phyloP scores from a whole-genome alignment of 306 rosid genomes.

The Crotalaria pallida region DNA sequence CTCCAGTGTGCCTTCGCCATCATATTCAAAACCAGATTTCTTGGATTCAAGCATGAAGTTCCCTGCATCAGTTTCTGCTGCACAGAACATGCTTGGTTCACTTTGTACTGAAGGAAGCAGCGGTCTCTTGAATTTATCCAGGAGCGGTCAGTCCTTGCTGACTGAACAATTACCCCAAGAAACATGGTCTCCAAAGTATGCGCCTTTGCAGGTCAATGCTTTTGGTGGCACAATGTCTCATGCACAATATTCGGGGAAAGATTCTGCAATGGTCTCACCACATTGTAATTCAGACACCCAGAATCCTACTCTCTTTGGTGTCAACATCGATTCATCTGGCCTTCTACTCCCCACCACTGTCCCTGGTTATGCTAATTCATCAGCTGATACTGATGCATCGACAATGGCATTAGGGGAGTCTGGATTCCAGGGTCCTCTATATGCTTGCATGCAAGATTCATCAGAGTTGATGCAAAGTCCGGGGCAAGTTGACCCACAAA shows the following conservation, averaged over 20 bases:
- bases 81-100: conserved; percentile 59
- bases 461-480: conserved; percentile 62
- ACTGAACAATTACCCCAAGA: conserved; percentile 68
- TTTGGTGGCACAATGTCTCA: conserved; percentile 53
- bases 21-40: conserved; percentile 61
- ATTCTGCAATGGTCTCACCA: conserved; percentile 47
- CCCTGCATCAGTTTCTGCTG: conserved; percentile 40
- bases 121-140: conserved; percentile 43
- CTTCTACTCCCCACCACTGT: conserved; percentile 69
- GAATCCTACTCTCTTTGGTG: conserved; percentile 71
- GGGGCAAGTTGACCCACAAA: conserved; percentile 70
- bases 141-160: conserved; percentile 50
- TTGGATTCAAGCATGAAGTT: conserved; percentile 58
- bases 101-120: conserved; percentile 60
- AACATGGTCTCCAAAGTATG: conserved; percentile 56
- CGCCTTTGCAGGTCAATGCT: conserved; percentile 48
- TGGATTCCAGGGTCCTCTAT: conserved; percentile 68
- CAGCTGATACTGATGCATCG: conserved; percentile 58
- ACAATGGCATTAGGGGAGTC: conserved; percentile 69
- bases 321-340: conserved; percentile 83
- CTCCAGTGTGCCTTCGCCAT: conserved; percentile 50
- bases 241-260: conserved; percentile 56
- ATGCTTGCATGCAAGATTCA: conserved; percentile 65
- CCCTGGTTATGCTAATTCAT: conserved; percentile 53
- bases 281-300: conserved; percentile 61